Evolutionary conservation across 108 stramenopile genomes (phyloP), one percentile per base, ranked within the genome.

Genomic region (Conticribra weissflogii): DNA sequence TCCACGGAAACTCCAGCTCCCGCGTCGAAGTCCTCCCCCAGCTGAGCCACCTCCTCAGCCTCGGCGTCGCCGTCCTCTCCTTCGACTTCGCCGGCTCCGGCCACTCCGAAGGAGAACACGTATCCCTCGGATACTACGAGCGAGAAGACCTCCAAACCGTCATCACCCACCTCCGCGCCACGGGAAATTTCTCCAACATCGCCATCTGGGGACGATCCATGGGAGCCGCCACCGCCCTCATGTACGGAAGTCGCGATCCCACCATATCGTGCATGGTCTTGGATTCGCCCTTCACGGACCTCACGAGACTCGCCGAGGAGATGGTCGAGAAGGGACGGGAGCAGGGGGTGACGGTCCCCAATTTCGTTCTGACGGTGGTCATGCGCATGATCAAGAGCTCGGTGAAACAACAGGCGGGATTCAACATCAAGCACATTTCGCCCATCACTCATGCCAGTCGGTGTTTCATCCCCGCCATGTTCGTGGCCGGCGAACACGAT

Each of bases 1-100:
- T 98, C 81, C 98, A 98, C 66, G 98, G 98, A 47, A 98, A 98
- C 68, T 90, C 88, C 9, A 84, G 81, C 16, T 86, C 90, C 19
- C 83, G 97, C 2, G 82, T 90, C 8, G 97, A 98, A 76, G 97
- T 96, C 14, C 63, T 94, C 44, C 91, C 95, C 22, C 93, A 91
- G 64, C 78, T 99, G 12, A 87, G 93, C 3, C 86, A 97, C 36
- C 74, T 97, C 3, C 88, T 99, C 8, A 55, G 61, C 19, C 63
- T 89, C 3, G 94, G 94, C 12, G 68, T 88, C 24, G 48, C 83
- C 31, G 55, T 93, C 33, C 64, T 95, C 27, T 78, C 92, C n/a
- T 87, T 95, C 48, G 94, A 95, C 64, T 95, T 90, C 71, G 64
- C 74, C 19, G 94, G 94, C 14, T 82, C 79, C 12, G 94, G 94